A percentile compares a stretch with the other conserved stretches of the same genome.
Evolutionary conservation across 768 basidiomycete genomes (phyloP).

Genomic region (Daedaleopsis nitida): DNA sequence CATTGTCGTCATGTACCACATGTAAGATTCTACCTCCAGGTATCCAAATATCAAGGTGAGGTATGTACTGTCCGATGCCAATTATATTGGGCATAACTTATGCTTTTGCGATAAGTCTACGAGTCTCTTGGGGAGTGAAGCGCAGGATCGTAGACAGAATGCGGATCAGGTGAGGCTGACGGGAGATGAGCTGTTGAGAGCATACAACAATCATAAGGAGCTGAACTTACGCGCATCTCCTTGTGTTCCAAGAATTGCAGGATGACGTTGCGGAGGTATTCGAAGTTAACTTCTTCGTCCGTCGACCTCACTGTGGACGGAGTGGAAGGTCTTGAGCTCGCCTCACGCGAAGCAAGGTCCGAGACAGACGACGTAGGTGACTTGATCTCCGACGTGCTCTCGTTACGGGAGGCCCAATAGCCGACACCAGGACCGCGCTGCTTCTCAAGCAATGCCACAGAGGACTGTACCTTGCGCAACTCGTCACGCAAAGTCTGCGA

Average conservation of each 20-base stretch:
- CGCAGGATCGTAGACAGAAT: constrained; percentile 91
- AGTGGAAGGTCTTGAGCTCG: constrained; percentile 32
- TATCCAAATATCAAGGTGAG: not conserved
- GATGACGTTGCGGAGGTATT: constrained; percentile 95
- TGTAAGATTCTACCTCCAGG: no score
- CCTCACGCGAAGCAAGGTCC: constrained; percentile 37
- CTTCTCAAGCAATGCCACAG: constrained; percentile 84
- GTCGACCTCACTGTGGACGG: constrained; percentile 42
- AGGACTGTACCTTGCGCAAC: constrained; percentile 92
- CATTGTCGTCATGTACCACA: no score
- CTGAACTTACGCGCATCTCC: constrained; percentile 85
- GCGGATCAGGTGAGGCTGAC: constrained; percentile 83
- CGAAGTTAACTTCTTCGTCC: constrained; percentile 93
- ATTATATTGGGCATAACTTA: constrained; percentile 27
- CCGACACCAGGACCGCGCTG: constrained; percentile 94
- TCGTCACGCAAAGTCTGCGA: constrained; percentile 89
- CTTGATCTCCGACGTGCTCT: constrained; percentile 34
- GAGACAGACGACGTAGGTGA: constrained; percentile 45
- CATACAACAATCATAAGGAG: constrained; percentile 2
- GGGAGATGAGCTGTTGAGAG: constrained; percentile 1
- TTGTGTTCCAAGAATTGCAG: constrained; percentile 98
- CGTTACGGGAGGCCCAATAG: constrained; percentile 72
- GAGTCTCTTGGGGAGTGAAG: constrained; percentile 94
- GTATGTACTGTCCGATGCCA: not conserved
- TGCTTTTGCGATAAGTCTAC: constrained; percentile 87